These are phyloP conservation scores for Trypanosomatidae sp. DNA, from an alignment of 208 protist species.

Conservation along the genomic window DNA sequence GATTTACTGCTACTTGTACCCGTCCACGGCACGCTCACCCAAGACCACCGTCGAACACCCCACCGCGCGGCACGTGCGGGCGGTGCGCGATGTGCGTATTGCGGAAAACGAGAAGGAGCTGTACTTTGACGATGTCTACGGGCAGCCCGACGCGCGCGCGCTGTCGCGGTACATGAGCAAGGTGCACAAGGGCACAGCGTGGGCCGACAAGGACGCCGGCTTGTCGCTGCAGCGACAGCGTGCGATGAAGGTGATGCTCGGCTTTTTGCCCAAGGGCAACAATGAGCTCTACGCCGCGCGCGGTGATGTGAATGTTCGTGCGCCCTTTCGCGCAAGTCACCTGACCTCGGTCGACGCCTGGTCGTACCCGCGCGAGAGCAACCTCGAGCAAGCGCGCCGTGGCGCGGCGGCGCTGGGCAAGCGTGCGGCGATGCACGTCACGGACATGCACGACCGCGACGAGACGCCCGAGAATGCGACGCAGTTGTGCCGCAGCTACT, in stretches of 20 bases:
- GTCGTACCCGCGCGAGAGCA: slow-evolving; percentile 61
- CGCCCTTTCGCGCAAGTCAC: slow-evolving; percentile 75
- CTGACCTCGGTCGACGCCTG: slow-evolving; percentile 52
- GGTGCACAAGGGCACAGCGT: slow-evolving; percentile 65
- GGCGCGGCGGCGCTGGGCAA: slow-evolving; percentile 68
- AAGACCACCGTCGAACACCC: slow-evolving; percentile 74
- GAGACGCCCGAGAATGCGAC: slow-evolving; percentile 72
- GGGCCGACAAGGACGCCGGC: slow-evolving; percentile 80
- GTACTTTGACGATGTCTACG: slow-evolving; percentile 70
- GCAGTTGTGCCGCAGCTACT: slow-evolving; percentile 75
- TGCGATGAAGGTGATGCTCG: slow-evolving; percentile 77
- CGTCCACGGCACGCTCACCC: slow-evolving; percentile 61
- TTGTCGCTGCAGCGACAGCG: slow-evolving; percentile 78
- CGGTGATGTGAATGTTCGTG: slow-evolving; percentile 69
- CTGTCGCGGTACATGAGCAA: slow-evolving; percentile 44
- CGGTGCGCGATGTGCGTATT: slow-evolving; percentile 44
- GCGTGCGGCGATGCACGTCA: slow-evolving; percentile 68
- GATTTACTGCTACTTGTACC: slow-evolving; percentile 78
- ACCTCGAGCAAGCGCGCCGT: slow-evolving; percentile 72
- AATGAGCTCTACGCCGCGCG: slow-evolving; percentile 72
- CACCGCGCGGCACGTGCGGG: slow-evolving; percentile 26
- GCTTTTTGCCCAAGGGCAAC: slow-evolving; percentile 81
- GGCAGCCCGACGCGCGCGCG: slow-evolving; percentile 34
- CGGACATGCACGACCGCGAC: slow-evolving; percentile 77
- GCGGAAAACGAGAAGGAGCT: slow-evolving; percentile 64